phyloP scores from a whole-genome alignment of 2,329 filamentous ascomycete species.

The Aspergillus tamarii region DNA sequence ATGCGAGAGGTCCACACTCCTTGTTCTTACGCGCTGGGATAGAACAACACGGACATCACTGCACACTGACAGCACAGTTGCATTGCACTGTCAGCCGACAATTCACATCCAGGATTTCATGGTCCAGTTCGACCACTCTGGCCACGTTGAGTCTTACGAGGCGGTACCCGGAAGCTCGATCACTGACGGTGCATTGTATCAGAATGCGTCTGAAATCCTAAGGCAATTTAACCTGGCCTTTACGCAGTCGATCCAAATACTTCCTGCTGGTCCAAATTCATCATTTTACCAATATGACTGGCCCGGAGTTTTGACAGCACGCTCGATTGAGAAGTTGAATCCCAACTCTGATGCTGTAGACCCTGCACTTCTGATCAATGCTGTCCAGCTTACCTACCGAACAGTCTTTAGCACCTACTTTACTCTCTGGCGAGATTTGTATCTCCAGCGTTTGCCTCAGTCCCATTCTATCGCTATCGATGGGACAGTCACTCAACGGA shows the following conservation, averaged over 20 bases:
- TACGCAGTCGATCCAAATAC: neutral
- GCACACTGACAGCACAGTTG: neutral
- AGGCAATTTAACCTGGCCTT: constrained; percentile 1
- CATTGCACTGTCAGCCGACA: constrained; percentile 10
- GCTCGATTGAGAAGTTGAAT: neutral
- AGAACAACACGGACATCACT: too few species aligned
- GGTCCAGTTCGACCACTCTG: neutral
- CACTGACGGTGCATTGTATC: neutral
- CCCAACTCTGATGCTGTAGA: neutral
- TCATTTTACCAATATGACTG: constrained; percentile 3
- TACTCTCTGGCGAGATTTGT: constrained; percentile 9
- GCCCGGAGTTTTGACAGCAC: neutral
- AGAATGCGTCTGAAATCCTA: constrained; percentile 1
- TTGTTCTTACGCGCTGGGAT: neutral
- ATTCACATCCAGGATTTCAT: constrained; percentile 5
- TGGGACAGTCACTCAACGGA: neutral
- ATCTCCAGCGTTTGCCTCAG: neutral
- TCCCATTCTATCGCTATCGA: neutral
- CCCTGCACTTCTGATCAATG: neutral
- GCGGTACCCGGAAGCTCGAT: neutral
- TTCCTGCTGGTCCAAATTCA: neutral
- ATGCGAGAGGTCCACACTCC: neutral
- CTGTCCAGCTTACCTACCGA: constrained; percentile 10
- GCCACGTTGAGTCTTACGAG: neutral
- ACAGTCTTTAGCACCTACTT: constrained; percentile 14